Conservation (phyloP, 2,329 filamentous ascomycete species). For the Colletotrichum agaves region DNA sequence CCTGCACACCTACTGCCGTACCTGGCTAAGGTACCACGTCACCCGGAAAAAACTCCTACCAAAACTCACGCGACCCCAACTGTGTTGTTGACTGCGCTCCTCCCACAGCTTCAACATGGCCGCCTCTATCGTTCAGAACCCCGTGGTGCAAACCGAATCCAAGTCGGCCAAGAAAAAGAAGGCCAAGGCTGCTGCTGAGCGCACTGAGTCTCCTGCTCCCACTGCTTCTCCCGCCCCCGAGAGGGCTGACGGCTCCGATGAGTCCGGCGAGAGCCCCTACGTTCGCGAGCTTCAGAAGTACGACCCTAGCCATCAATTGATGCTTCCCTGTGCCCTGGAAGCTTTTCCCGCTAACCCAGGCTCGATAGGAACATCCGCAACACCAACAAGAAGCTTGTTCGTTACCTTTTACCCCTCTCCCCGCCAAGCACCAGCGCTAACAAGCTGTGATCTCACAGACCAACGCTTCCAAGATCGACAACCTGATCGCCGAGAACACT, state of each 20-base stretch:
- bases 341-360: slow-evolving; percentile 18
- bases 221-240: slow-evolving; percentile 60
- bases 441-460: slow-evolving; percentile 55
- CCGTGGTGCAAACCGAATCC: slow-evolving; percentile 68
- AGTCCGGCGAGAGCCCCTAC: slow-evolving; percentile 79
- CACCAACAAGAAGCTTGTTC: slow-evolving; percentile 92
- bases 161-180: slow-evolving; percentile 78
- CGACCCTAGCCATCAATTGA: slow-evolving; percentile 45
- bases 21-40: slow-evolving; percentile 28
- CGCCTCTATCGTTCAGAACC: slow-evolving; percentile 69
- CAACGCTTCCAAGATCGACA: slow-evolving; percentile 78
- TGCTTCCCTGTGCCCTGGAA: neutral
- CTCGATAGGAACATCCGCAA: slow-evolving; percentile 83
- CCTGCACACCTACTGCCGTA: slow-evolving; percentile 16
- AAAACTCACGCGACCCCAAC: slow-evolving; percentile 31
- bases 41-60: slow-evolving; percentile 23
- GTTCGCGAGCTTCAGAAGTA: slow-evolving; percentile 93
- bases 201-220: slow-evolving; percentile 66
- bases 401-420: slow-evolving; percentile 46
- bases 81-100: slow-evolving; percentile 23
- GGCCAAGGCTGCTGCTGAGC: slow-evolving; percentile 61
- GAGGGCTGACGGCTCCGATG: slow-evolving; percentile 65
- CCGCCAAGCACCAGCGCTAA: slow-evolving; percentile 16
- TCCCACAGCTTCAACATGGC: slow-evolving; percentile 63
- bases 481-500: slow-evolving; percentile 74